phyloP scores from a whole-genome alignment of 1,284 basidiomycete genomes.

The Volvariella surrecta region DNA sequence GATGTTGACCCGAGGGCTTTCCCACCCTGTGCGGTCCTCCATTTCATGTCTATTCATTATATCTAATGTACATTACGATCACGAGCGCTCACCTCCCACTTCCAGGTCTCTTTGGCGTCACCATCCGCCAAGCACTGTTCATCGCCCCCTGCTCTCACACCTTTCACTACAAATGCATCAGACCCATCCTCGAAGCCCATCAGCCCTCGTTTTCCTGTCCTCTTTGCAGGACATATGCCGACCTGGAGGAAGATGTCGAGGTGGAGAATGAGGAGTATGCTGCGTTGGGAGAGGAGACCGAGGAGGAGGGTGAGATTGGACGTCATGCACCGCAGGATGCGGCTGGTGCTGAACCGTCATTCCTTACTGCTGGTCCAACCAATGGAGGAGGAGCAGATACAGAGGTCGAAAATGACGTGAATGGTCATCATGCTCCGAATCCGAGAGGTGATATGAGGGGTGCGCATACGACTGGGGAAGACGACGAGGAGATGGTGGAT shows the following conservation, averaged over 20 bases:
- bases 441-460: background rate
- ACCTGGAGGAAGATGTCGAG: constrained; percentile 95
- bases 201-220: constrained; percentile 95
- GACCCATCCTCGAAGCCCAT: constrained; percentile 81
- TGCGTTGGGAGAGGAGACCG: constrained; percentile 14
- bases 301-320: constrained; percentile 6
- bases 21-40: background rate
- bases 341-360: background rate
- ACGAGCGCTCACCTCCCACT: background rate
- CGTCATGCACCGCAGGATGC: background rate
- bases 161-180: constrained; percentile 98
- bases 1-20: no score
- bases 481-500: constrained; percentile 1
- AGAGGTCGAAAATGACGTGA: constrained; percentile 1
- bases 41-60: background rate
- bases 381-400: constrained; percentile 1
- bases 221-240: constrained; percentile 87
- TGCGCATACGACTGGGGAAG: background rate
- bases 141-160: constrained; percentile 96
- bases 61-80: background rate
- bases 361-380: background rate
- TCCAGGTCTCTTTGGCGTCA: constrained; percentile 82
- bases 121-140: constrained; percentile 93
- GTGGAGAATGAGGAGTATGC: constrained; percentile 35
- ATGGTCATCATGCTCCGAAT: background rate